Percentiles rank a stretch among this genome's conserved stretches.
phyloP scores from a whole-genome alignment of 768 basidiomycete species.

The Rhizopogon rudus region DNA sequence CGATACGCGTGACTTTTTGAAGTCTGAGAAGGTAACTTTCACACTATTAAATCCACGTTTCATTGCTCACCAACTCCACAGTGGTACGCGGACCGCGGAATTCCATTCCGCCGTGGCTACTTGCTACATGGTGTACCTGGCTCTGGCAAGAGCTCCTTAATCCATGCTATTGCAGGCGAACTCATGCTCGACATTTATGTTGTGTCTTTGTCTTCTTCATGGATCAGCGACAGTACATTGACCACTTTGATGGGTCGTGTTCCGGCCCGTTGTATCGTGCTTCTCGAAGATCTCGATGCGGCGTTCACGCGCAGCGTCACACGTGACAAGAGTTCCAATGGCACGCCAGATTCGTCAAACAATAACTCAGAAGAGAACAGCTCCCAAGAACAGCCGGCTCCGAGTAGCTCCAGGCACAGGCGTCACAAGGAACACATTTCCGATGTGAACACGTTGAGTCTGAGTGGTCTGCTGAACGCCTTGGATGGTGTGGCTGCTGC shows the following conservation, averaged over 20 bases:
- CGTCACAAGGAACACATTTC: constrained; percentile 55
- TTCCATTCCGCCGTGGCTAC: constrained; percentile 87
- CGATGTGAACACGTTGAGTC: constrained; percentile 74
- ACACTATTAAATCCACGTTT: constrained; percentile 3
- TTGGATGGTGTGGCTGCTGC: constrained; percentile 84
- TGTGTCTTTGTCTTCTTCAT: constrained; percentile 78
- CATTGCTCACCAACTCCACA: constrained; percentile 20
- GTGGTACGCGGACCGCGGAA: constrained; percentile 94
- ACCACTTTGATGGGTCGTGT: constrained; percentile 85
- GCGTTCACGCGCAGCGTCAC: constrained; percentile 76
- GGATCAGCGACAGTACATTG: constrained; percentile 85
- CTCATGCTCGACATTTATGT: constrained; percentile 91
- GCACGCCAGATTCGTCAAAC: constrained; percentile 34
- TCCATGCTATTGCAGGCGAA: constrained; percentile 85
- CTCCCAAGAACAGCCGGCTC: constrained; percentile 22
- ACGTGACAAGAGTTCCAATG: constrained; percentile 52
- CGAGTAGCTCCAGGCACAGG: constrained; percentile 38
- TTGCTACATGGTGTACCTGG: constrained; percentile 82
- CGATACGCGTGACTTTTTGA: constrained; percentile 80
- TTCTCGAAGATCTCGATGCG: constrained; percentile 89
- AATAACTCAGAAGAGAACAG: constrained; percentile 29
- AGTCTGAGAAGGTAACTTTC: constrained; percentile 64
- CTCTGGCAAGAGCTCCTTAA: constrained; percentile 81
- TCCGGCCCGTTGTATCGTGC: constrained; percentile 78
- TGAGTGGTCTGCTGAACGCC: constrained; percentile 80